Conservation (phyloP, 345 rosid genomes). For the Brassica napus region DNA sequence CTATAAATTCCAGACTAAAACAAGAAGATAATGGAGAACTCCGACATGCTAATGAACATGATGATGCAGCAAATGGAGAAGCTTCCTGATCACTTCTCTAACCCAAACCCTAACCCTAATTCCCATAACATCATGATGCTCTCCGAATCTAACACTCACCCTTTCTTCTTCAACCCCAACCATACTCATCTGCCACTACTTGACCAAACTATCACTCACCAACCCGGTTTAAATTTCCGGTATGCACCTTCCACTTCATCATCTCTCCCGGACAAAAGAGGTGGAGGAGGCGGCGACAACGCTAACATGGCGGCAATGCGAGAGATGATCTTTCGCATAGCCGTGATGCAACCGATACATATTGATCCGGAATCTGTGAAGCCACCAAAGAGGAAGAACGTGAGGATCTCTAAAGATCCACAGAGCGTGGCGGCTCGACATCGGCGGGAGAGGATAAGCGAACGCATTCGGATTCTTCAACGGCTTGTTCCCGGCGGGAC, state of each 20-base stretch:
- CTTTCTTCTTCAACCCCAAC: conserved; percentile 18
- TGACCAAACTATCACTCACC: conserved; percentile 33
- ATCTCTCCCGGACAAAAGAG: conserved; percentile 14
- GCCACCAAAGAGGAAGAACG: conserved; percentile 87
- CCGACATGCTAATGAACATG: conserved; percentile 48
- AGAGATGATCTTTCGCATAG: conserved; percentile 86
- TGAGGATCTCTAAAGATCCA: conserved; percentile 90
- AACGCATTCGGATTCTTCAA: conserved; percentile 83
- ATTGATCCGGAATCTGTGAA: conserved; percentile 81
- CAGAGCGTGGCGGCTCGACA: conserved; percentile 97
- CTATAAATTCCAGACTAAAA: conserved; percentile 4
- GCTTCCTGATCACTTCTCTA: conserved; percentile 52
- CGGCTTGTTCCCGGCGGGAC: conserved; percentile 90
- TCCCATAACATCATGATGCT: conserved; percentile 25
- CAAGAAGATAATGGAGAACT: conserved; percentile 31
- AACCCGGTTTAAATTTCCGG: conserved; percentile 35
- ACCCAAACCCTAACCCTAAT: conserved; percentile 36
- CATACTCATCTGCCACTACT: conserved; percentile 40
- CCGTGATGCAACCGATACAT: conserved; percentile 88
- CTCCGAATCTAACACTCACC: conserved; percentile 37
- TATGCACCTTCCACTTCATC: conserved; percentile 27
- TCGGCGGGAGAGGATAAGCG: conserved; percentile 84
- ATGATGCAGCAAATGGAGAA: conserved; percentile 67
- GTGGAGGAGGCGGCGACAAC: conserved; percentile 22
- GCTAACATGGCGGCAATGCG: conserved; percentile 67